Base-by-base conservation (phyloP, 768 basidiomycete species). In the Trametes maxima region DNA sequence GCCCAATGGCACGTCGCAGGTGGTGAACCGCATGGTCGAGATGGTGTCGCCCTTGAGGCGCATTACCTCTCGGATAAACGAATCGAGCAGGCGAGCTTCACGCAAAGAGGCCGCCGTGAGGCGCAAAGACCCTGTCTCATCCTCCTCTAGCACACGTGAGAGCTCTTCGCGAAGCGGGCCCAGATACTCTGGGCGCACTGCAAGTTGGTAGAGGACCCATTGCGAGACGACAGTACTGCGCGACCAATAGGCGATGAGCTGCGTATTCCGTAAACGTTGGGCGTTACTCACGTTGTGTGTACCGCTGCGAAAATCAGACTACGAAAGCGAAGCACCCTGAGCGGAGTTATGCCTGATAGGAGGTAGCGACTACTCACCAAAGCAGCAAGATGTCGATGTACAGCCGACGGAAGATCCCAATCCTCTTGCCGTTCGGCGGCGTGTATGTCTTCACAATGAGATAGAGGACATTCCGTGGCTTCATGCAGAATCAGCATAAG, bases 61-160 rank as follows among this genome's bases (percentile, higher is more conserved):
- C 71, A 76, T 68, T 13, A 76, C 75, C 51, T 76, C 74, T 4
- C 75, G 72, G 28, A 75, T 71, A 64, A 76, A 76, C 0, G 74
- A 74, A 56, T 76, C 75, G 17, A 74, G 56, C 37, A 67, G 55
- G 14, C 62, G 64, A 1, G 71, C 69, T 14, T 70, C 70, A n/a
- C 70, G 70, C 21, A 75, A 48, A 4, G 70, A 70, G 5, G 69
- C 69, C 2, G 72, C 68, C 5, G 70, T 70, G 37, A 73, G 64
- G 37, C 65, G 65, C 16, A 65, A 42, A 16, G 54, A 36, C 14
- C 72, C 73, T 36, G 64, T 49, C 8, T 65, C 61, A 35, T 67
- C 68, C 13, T 70, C 65, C 21, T 68, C 70, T 0, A 68, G 65
- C 22, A 72, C 64, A 5, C 65, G 57, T 3, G 57, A 50, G 13